A percentile compares a stretch with the other conserved stretches of the same genome.
phyloP scores from a whole-genome alignment of 129 eudicot species.

The Flaveria sonorensis region DNA sequence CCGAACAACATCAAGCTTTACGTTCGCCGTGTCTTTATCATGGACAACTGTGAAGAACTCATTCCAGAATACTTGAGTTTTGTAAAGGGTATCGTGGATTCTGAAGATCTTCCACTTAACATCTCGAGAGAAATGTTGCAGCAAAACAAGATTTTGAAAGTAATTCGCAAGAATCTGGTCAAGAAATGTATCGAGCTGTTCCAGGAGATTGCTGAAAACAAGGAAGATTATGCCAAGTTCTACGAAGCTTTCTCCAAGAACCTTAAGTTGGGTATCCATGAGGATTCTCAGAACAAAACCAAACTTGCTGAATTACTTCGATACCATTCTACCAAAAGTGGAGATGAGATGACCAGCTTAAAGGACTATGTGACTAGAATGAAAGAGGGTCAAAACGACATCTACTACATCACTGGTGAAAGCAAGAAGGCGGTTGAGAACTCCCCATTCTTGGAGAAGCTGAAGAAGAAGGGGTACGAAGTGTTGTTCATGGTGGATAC shows the following conservation, averaged over 20 bases:
- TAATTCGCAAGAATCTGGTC: slow-evolving; percentile 87
- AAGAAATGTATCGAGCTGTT: slow-evolving; percentile 93
- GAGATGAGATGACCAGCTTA: slow-evolving; percentile 89
- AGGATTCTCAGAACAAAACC: slow-evolving; percentile 74
- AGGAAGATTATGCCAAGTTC: slow-evolving; percentile 86
- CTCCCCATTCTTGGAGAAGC: slow-evolving; percentile 91
- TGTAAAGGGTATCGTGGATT: slow-evolving; percentile 92
- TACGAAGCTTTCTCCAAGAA: slow-evolving; percentile 98
- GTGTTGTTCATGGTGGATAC: slow-evolving; percentile 95
- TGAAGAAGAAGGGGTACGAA: slow-evolving; percentile 84
- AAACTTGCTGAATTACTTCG: slow-evolving; percentile 79
- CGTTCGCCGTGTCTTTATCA: slow-evolving; percentile 89
- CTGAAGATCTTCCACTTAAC: slow-evolving; percentile 93
- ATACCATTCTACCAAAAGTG: slow-evolving; percentile 91
- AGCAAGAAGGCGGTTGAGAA: slow-evolving; percentile 98
- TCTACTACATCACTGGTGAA: slow-evolving; percentile 88
- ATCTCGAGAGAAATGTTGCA: slow-evolving; percentile 92
- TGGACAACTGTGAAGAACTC: slow-evolving; percentile 95
- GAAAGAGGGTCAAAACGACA: slow-evolving; percentile 92
- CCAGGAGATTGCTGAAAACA: slow-evolving; percentile 96
- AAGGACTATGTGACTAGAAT: slow-evolving; percentile 93
- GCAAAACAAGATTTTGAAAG: slow-evolving; percentile 92
- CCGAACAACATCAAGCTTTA: slow-evolving; percentile 94
- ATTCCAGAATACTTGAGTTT: slow-evolving; percentile 85
- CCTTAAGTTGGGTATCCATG: slow-evolving; percentile 90